Base-by-base conservation (phyloP, 805 yeast genomes). In the Monosporozyma servazzii region DNA sequence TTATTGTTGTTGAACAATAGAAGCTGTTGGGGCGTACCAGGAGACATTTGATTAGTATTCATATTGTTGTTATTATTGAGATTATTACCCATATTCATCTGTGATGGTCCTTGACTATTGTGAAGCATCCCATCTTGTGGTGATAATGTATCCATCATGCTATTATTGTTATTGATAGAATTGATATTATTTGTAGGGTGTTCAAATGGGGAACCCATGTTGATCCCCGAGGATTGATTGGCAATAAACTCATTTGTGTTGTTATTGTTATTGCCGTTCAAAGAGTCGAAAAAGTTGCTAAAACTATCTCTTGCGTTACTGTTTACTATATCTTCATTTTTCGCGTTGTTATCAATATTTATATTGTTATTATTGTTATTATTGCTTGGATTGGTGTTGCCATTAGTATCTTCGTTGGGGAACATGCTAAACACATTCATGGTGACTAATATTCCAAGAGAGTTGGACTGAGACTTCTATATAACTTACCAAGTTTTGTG, bases 51-150 rank as follows among this genome's bases (percentile, higher is more conserved):
- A 36, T 37, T 53, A n/a, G 18, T 15, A 20, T 21, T 39, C 13
- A 20, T n/a, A n/a, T 43, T 27, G 20, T 18, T 20, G 15, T 39
- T 45, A 31, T 39, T 41, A 29, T n/a, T 25, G 18, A 18, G 25
- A 17, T 23, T 20, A n/a, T 48, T 43, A 17, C 41, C 33, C 21
- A 61, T 51, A 43, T 59, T 58, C 54, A 60, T 56, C 45, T 61
- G 63, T 39, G 61, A 63, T 23, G 63, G 60, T 56, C 49, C 54
- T 57, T 44, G 67, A 57, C 46, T 60, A 51, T 51, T 58, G 41
- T 42, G 63, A 49, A 30, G 33, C 21, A 54, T 51, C 15, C 64
- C 57, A 47, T 65, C 69, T 40, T 67, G 71, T 13, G 71, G 71
- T 10, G 69, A 64, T 27, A 67, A 31, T 5, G 29, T 13, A 11